These are phyloP conservation scores for Actinomortierella wolfii DNA, from an alignment of 371 early-diverging fungal genomes.

Conservation along the genomic window DNA sequence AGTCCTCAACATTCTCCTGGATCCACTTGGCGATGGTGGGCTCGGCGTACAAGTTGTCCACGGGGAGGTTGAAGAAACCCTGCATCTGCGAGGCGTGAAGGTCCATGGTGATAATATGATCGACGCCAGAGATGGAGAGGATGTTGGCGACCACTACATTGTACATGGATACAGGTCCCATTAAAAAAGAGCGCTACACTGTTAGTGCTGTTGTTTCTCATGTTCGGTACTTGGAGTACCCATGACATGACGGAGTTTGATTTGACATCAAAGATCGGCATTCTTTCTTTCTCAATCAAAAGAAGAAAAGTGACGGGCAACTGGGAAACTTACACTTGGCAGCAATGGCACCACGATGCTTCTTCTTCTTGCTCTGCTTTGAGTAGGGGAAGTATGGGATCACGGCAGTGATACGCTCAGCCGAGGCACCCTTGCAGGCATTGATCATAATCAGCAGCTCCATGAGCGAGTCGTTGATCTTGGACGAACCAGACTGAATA, in stretches of 20 bases:
- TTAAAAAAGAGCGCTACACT: too few species aligned
- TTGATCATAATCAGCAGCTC: slow-evolving; percentile 96
- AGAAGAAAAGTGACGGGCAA: too few species aligned
- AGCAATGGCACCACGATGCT: slow-evolving; percentile 91
- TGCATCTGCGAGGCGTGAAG: slow-evolving; percentile 96
- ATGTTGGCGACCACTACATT: slow-evolving; percentile 97
- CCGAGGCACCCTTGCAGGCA: slow-evolving; percentile 96
- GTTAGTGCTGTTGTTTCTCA: too few species aligned
- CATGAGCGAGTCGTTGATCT: slow-evolving; percentile 95
- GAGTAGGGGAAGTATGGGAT: slow-evolving; percentile 98
- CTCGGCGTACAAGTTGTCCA: slow-evolving; percentile 95
- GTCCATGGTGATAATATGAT: slow-evolving; percentile 99
- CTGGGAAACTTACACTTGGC: too few species aligned
- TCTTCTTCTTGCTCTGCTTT: slow-evolving; percentile 96
- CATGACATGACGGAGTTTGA: too few species aligned
- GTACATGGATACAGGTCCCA: too few species aligned
- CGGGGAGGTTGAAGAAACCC: slow-evolving; percentile 98
- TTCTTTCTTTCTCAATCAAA: too few species aligned
- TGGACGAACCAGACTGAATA: slow-evolving; percentile 88
- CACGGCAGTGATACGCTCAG: slow-evolving; percentile 93
- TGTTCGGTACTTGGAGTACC: too few species aligned
- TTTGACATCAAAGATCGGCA: too few species aligned
- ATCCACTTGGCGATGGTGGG: slow-evolving; percentile 94
- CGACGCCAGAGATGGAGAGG: slow-evolving; percentile 92
- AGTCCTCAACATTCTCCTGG: slow-evolving; percentile 80